phyloP scores from a whole-genome alignment of 2,329 filamentous ascomycete genomes.

The Fusarium sp. region DNA sequence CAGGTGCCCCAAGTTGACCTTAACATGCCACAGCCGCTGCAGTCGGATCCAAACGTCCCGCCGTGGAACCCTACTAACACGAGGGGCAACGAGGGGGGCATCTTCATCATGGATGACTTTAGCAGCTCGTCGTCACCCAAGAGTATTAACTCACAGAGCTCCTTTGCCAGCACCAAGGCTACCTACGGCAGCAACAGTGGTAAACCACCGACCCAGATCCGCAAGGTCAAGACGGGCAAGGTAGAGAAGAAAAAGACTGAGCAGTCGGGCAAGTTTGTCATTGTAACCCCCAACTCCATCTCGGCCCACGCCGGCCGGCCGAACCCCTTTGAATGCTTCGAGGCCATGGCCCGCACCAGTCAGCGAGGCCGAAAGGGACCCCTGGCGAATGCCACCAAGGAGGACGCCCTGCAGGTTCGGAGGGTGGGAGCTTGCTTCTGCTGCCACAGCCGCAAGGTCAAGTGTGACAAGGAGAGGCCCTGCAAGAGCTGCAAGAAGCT shows the following conservation, averaged over 20 bases:
- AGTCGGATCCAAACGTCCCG: conserved; percentile 48
- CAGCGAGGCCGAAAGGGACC: conserved; percentile 65
- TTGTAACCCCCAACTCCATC: conserved; percentile 63
- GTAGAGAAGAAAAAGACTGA: conserved; percentile 57
- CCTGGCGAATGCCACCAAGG: conserved; percentile 61
- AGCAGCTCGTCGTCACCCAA: conserved; percentile 49
- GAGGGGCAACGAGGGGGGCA: conserved; percentile 42
- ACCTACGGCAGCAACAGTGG: conserved; percentile 34
- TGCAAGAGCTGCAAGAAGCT: conserved; percentile 66
- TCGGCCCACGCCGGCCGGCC: conserved; percentile 58
- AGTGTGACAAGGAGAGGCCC: conserved; percentile 63
- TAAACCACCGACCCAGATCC: conserved; percentile 48
- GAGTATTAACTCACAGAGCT: conserved; percentile 45
- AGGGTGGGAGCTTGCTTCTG: conserved; percentile 65
- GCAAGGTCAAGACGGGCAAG: conserved; percentile 55
- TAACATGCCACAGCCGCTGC: conserved; percentile 50
- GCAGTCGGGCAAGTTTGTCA: conserved; percentile 59
- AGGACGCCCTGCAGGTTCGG: conserved; percentile 62
- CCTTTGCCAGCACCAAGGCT: conserved; percentile 43
- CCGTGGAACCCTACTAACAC: conserved; percentile 55
- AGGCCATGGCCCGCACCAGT: conserved; percentile 57
- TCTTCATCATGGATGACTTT: conserved; percentile 52
- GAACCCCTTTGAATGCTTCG: conserved; percentile 64
- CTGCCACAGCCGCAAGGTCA: conserved; percentile 66
- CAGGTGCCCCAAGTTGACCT: conserved; percentile 47